phyloP scores from a whole-genome alignment of 805 yeast genomes.

The Lipomyces yamadae region DNA sequence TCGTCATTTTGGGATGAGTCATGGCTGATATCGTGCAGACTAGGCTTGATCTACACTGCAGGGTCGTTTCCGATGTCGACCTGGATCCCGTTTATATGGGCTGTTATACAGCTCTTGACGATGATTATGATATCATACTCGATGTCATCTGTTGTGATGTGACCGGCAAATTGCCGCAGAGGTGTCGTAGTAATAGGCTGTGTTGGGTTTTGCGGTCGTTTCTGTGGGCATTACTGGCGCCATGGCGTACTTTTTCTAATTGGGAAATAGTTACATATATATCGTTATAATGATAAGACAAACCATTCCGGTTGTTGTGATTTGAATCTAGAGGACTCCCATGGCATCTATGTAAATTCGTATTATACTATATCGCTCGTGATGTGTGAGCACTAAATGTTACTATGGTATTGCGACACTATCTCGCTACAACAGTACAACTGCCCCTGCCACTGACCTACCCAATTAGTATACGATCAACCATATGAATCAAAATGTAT shows the following conservation, averaged over 20 bases:
- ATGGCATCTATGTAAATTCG: too few species aligned
- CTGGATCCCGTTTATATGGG: slow-evolving; percentile 92
- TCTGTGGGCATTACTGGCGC: background rate
- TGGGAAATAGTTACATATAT: too few species aligned
- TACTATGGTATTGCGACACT: too few species aligned
- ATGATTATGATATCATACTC: slow-evolving; percentile 71
- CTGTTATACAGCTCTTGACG: slow-evolving; percentile 66
- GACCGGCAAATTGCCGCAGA: slow-evolving; percentile 17
- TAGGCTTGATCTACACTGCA: slow-evolving; percentile 33
- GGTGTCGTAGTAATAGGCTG: background rate
- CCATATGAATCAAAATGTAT: background rate
- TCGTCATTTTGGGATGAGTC: slow-evolving; percentile 1
- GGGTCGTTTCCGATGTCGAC: slow-evolving; percentile 84
- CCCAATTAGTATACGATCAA: background rate
- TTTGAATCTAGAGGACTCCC: too few species aligned
- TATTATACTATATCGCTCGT: too few species aligned
- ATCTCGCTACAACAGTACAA: too few species aligned
- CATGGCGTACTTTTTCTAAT: too few species aligned
- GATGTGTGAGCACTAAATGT: too few species aligned
- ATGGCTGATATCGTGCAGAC: slow-evolving; percentile 11
- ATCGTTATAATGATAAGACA: too few species aligned
- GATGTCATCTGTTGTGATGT: slow-evolving; percentile 54
- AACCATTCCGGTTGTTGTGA: too few species aligned
- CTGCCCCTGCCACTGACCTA: too few species aligned
- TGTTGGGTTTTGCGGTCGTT: background rate